These are phyloP conservation scores for Backusella parvicylindrica DNA, from an alignment of 192 early-diverging fungal species.

Conservation along the genomic window DNA sequence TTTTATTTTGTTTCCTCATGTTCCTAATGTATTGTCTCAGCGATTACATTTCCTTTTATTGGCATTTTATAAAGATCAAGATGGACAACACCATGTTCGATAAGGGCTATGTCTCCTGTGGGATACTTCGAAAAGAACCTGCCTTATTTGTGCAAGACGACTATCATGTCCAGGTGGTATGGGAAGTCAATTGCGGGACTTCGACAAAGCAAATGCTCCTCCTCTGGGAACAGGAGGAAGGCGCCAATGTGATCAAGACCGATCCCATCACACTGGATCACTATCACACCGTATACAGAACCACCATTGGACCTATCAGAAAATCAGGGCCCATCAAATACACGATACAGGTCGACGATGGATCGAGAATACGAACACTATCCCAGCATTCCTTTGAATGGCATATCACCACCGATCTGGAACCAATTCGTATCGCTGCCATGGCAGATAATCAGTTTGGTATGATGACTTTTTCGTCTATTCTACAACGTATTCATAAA, in stretches of 20 bases:
- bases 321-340: conserved; percentile 22
- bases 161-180: conserved; percentile 45
- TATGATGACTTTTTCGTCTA: conserved; percentile 36
- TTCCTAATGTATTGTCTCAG: conserved; percentile 9
- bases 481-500: conserved; percentile 22
- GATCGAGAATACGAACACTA: conserved; percentile 21
- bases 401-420: conserved; percentile 22
- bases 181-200: conserved; percentile 54
- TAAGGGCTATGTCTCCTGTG: conserved; percentile 41
- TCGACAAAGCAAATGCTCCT: conserved; percentile 41
- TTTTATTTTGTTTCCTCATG: not conserved
- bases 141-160: conserved; percentile 49
- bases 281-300: conserved; percentile 36
- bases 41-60: conserved; percentile 14
- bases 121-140: conserved; percentile 49
- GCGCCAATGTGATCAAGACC: not conserved
- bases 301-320: conserved; percentile 28
- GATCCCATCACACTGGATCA: conserved; percentile 26
- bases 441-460: conserved; percentile 52
- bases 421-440: conserved; percentile 36
- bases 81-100: conserved; percentile 46
- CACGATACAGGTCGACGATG: not conserved
- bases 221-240: not conserved
- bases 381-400: conserved; percentile 29
- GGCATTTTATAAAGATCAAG: conserved; percentile 39